Base-by-base conservation (phyloP, 2,329 filamentous ascomycete species). In the Trichoderma guizhouense region DNA sequence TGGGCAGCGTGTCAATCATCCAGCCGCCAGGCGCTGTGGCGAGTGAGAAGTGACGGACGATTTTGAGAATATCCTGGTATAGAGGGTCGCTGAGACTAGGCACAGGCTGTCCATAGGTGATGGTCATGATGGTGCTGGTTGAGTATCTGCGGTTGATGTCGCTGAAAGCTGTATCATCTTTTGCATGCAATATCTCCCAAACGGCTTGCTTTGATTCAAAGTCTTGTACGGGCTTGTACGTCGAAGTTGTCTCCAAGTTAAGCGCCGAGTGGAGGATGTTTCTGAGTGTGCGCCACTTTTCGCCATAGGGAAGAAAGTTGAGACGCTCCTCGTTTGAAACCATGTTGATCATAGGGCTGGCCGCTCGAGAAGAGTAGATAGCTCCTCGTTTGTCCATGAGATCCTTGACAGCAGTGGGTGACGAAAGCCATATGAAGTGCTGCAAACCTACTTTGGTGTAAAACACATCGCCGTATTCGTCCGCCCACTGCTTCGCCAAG, bases 401-500 rank as follows among this genome's bases (percentile, higher is more conserved):
- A 7, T 88, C 86, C 65, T 85, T 87, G 36, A 88, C 81, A 0
- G 81, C 82, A 66, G 80, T 72, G 32, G 84, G 82, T 0, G 81
- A 83, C 0, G 81, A 84, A 0, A 89, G 39, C 0, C 88, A 83
- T 18, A 88, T 79, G 74, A 87, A 77, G 7, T 80, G 78, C 53
- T 83, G 82, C 0, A 83, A 84, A 1, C 87, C 86, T 0, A 88
- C 78, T 1, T 87, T 85, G 3, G 88, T 78, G 0, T 82, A 85
- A 75, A 86, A 88, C 0, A 89, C 76, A 0, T 86, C 85, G 0
- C 86, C 79, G 57, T 88, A 88, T 75, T 87, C 79, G 7, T 83
- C 74, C 0, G 86, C 85, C 87, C 87, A 88, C 75, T 85, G 84
- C 47, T 85, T 77, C 67, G 66, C 74, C 30, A 76, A 66, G 8